Conservation (phyloP, 495 filamentous ascomycete genomes). For the Xylaria castorea region DNA sequence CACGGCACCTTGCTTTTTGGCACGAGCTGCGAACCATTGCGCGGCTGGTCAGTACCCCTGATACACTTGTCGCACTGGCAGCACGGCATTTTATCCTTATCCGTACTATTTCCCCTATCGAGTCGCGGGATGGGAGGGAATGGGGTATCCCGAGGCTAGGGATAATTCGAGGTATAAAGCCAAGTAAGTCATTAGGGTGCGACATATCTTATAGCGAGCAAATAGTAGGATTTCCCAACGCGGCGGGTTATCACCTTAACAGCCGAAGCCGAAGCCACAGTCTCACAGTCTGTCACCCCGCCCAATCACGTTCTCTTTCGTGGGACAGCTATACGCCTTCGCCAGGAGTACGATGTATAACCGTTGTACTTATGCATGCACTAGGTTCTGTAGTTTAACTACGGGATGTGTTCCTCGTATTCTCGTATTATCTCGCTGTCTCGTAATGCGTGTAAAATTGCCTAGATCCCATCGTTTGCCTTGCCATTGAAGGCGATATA, state of each 20-base stretch:
- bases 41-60: background rate
- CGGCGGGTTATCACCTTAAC: background rate
- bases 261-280: background rate
- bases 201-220: background rate
- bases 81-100: background rate
- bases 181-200: background rate
- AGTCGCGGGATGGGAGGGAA: background rate
- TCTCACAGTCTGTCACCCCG: background rate
- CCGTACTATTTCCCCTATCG: background rate
- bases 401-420: slow-evolving; percentile 3
- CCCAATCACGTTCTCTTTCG: slow-evolving; percentile 6
- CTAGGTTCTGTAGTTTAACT: background rate
- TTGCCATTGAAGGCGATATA: background rate
- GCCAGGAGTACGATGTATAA: background rate
- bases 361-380: slow-evolving; percentile 18
- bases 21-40: slow-evolving; percentile 9
- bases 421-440: background rate
- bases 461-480: background rate
- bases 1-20: slow-evolving; percentile 7
- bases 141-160: background rate
- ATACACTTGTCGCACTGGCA: slow-evolving; percentile 21
- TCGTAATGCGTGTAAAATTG: background rate
- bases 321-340: slow-evolving; percentile 15
- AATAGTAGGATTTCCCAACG: slow-evolving; percentile 17
- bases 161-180: background rate